These are phyloP conservation scores for Venturia carpophila DNA, from an alignment of 2,329 filamentous ascomycete genomes.

Conservation along the genomic window DNA sequence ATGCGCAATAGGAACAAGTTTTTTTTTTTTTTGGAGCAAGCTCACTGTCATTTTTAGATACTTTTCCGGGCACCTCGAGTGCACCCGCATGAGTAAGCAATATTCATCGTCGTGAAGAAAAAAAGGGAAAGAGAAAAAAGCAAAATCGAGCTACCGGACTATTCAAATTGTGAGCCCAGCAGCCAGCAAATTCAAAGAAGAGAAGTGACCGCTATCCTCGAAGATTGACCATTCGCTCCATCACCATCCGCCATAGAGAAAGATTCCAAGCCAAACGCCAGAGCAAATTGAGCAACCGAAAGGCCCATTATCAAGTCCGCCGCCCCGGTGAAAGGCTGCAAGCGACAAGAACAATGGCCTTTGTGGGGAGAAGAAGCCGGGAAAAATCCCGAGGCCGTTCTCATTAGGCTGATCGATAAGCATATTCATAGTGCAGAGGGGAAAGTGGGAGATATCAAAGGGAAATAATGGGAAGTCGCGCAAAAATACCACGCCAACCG, in stretches of 20 bases:
- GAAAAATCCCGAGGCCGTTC: neutral
- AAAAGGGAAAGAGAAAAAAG: neutral
- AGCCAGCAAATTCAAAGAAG: neutral
- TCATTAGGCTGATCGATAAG: neutral
- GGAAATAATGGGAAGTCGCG: neutral
- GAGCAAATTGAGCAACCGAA: constrained; percentile 4
- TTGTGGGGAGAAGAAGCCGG: constrained; percentile 2
- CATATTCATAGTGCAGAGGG: neutral
- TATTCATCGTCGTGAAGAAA: neutral
- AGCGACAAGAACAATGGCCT: neutral
- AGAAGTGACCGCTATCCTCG: neutral
- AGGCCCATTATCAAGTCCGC: neutral
- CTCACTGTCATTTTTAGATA: neutral
- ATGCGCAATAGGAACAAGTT: neutral
- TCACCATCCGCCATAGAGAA: neutral
- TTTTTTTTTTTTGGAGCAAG: neutral
- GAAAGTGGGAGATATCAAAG: neutral
- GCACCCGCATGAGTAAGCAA: neutral
- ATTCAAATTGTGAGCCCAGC: neutral
- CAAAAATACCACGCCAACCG: neutral
- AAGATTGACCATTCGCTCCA: neutral
- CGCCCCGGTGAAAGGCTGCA: constrained; percentile 3
- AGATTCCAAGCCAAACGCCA: neutral
- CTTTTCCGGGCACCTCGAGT: neutral
- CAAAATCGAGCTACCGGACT: neutral